Percentiles rank a stretch among this genome's conserved stretches.
Conservation (phyloP, 2,329 filamentous ascomycete species). For the Phaeophleospora eucalypticola region DNA sequence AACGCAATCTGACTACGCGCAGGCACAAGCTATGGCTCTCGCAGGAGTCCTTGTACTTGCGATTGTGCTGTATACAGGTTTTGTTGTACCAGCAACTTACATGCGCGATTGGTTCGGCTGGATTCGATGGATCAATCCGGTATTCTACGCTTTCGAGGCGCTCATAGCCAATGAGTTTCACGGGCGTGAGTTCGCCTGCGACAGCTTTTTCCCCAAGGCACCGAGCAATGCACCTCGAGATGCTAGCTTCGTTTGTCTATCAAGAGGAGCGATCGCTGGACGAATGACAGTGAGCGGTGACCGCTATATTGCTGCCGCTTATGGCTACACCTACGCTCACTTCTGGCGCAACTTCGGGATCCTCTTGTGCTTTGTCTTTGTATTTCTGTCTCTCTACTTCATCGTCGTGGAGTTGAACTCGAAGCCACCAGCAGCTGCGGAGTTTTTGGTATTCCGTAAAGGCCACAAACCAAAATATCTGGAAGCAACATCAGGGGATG, state of each 20-base stretch:
- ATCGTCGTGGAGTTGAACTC: constrained; percentile 42
- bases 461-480: constrained; percentile 47
- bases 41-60: constrained; percentile 58
- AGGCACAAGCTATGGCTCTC: constrained; percentile 53
- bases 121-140: constrained; percentile 75
- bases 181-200: constrained; percentile 55
- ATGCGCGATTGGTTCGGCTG: constrained; percentile 77
- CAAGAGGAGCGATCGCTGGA: constrained; percentile 57
- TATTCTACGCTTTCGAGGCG: constrained; percentile 74
- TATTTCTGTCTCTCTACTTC: constrained; percentile 39
- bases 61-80: constrained; percentile 64
- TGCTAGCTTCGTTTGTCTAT: constrained; percentile 63
- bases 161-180: constrained; percentile 70
- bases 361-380: constrained; percentile 41
- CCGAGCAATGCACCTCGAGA: constrained; percentile 47
- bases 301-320: constrained; percentile 30
- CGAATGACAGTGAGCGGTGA: constrained; percentile 45
- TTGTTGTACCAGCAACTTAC: constrained; percentile 53
- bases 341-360: constrained; percentile 47
- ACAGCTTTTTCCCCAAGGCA: constrained; percentile 29
- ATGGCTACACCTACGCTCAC: constrained; percentile 31
- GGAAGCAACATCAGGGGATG: constrained; percentile 38
- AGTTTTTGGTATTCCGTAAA: constrained; percentile 46
- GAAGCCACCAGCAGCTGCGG: constrained; percentile 47
- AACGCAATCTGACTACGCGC: too few species aligned